Evolutionary conservation across 495 filamentous ascomycete genomes (phyloP), one percentile per base, ranked within the genome.

Genomic region (Podospora pseudocomata): DNA sequence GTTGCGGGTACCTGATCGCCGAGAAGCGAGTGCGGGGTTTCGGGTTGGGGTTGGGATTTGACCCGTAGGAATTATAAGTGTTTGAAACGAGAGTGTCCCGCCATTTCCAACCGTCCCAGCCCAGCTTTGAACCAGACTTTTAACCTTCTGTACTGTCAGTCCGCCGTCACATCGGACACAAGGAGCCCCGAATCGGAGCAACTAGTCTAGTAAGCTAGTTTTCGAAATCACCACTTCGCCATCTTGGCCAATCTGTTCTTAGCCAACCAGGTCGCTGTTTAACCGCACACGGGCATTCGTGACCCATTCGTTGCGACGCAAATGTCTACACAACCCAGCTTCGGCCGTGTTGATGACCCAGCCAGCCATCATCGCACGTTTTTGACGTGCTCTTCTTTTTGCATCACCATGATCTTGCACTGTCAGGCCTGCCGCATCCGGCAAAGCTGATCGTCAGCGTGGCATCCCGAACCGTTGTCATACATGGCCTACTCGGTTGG

Each of bases 391-490:
- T 58, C 55, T 58, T 20, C 1, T 26, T 18, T n/a, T 58, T 19
- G 19, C 0, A 20, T 3, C 23, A 58, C 55, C 55, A 58, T 58
- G 30, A 32, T 26, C 6, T 26, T 18, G 55, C 1, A 19, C 7
- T 58, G 4, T 26, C 23, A 19, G 23, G 23, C 55, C 55, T 26
- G 55, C 55, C 55, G n/a, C n/a, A 58, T 58, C 18, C 55, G 55
- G 55, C 55, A 58, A 58, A 20, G 55, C 26, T 26, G 55, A 32
- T 66, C 67, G 15, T 49, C 69, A 71, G 67, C 65, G 69, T 65
- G 27, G 49, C 44, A 32, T 54, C 28, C 26, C 26, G 3, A 18
- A n/a, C 34, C 28, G 20, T 28, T 49, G n/a, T 53, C 5, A 27
- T 18, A 58, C n/a, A 26, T 26, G n/a, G n/a, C n/a, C n/a, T 19